Conservation (phyloP, 148 eudicot genomes). For the Dianthus caryophyllus region DNA sequence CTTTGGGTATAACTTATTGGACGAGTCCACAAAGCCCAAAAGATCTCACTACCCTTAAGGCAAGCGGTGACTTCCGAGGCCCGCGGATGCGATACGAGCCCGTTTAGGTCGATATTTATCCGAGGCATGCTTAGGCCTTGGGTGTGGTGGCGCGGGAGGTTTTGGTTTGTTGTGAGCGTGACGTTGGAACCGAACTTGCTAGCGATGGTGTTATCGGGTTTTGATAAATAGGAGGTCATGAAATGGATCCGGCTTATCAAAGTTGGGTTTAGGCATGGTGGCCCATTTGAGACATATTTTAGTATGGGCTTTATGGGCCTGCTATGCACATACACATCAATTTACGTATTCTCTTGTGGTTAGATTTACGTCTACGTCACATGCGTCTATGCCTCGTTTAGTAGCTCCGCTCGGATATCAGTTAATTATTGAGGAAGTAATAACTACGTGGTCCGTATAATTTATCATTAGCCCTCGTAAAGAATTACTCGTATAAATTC, state of each 20-base stretch:
- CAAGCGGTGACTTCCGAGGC: constrained; percentile 77
- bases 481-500: no score
- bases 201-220: constrained; percentile 39
- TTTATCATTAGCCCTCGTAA: no score
- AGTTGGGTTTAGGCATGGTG: constrained; percentile 54
- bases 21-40: constrained; percentile 76
- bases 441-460: no score
- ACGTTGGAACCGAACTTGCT: constrained; percentile 56
- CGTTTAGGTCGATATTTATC: constrained; percentile 50
- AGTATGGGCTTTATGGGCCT: constrained; percentile 30
- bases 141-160: constrained; percentile 69
- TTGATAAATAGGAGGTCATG: constrained; percentile 60
- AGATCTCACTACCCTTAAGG: constrained; percentile 53
- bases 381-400: no score
- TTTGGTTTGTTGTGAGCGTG: constrained; percentile 43
- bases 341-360: no score
- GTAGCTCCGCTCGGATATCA: no score
- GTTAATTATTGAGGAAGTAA: no score
- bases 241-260: constrained; percentile 50
- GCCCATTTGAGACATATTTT: constrained; percentile 39
- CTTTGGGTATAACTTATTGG: constrained; percentile 45
- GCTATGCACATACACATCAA: no score
- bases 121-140: constrained; percentile 74
- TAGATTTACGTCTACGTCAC: no score
- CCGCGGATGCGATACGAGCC: constrained; percentile 81